Percentiles rank a stretch among this genome's conserved stretches.
Evolutionary conservation across 139 green algal genomes (phyloP).

Genomic region (Chlorella sorokiniana): DNA sequence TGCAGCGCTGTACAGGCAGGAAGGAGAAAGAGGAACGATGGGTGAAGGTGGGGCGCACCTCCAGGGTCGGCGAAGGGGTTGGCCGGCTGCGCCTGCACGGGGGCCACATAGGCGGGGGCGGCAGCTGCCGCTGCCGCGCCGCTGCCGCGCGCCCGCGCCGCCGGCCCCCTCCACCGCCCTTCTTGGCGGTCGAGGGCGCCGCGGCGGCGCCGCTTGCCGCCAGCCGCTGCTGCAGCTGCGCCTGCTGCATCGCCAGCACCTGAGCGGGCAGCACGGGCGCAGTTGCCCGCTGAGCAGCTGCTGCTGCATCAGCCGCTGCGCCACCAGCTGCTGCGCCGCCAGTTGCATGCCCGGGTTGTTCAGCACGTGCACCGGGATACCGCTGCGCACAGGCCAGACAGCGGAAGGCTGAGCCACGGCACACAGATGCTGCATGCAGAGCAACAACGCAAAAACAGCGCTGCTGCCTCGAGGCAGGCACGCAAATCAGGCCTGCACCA

Average conservation of each 20-base stretch:
- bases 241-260: constrained; percentile 20
- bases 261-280: constrained; percentile 10
- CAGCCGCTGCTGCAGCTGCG: constrained; percentile 20
- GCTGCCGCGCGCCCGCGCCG: background rate
- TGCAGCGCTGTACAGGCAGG: too few relatives aligned
- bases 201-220: background rate
- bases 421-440: background rate
- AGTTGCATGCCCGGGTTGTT: constrained; percentile 25
- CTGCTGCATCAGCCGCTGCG: constrained; percentile 27
- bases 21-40: too few relatives aligned
- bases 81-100: background rate
- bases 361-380: constrained; percentile 19
- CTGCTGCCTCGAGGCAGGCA: too few relatives aligned
- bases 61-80: constrained; percentile 12
- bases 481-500: background rate
- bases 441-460: background rate
- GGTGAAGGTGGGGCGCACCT: constrained; percentile 17
- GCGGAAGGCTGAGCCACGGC: background rate
- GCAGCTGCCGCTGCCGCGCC: background rate
- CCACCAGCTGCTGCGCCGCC: constrained; percentile 28
- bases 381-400: background rate
- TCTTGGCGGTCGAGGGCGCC: background rate
- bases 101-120: background rate
- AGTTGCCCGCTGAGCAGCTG: constrained; percentile 16
- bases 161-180: background rate